Conservation (phyloP, 1,284 basidiomycete species). For the Microbotryum intermedium region DNA sequence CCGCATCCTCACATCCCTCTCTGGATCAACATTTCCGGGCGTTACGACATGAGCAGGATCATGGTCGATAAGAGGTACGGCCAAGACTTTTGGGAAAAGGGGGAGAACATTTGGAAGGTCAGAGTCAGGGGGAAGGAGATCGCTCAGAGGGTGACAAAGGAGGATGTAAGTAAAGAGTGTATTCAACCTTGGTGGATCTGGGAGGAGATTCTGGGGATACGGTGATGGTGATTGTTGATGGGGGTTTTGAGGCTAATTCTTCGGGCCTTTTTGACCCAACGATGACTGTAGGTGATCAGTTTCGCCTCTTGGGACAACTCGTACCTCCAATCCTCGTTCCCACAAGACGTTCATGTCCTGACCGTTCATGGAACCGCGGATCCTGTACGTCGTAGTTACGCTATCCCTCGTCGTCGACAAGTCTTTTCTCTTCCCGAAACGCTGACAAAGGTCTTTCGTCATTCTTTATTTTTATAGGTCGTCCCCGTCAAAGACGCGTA, state of each 20-base stretch:
- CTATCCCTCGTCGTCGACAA: too few relatives aligned
- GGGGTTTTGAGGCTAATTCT: too few relatives aligned
- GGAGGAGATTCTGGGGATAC: too few relatives aligned
- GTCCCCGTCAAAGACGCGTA: background rate
- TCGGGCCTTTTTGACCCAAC: too few relatives aligned
- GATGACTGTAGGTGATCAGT: background rate
- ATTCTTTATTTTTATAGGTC: too few relatives aligned
- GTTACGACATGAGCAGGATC: conserved; percentile 1
- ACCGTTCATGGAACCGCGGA: conserved; percentile 4
- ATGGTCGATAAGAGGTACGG: background rate
- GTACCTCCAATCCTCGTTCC: background rate
- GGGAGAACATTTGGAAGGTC: background rate
- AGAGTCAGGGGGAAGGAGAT: background rate
- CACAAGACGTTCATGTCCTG: background rate
- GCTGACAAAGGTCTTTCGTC: too few relatives aligned
- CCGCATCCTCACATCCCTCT: background rate
- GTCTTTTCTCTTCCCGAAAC: too few relatives aligned
- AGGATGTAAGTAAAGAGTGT: conserved; percentile 1
- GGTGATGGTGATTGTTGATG: too few relatives aligned
- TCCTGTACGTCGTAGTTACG: too few relatives aligned
- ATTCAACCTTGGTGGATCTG: too few relatives aligned
- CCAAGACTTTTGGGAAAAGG: background rate
- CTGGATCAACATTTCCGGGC: background rate
- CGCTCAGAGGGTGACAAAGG: background rate
- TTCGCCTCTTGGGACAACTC: conserved; percentile 2